Conservation (phyloP, 1,139 yeast species). For the Kodamaea fungicola region DNA sequence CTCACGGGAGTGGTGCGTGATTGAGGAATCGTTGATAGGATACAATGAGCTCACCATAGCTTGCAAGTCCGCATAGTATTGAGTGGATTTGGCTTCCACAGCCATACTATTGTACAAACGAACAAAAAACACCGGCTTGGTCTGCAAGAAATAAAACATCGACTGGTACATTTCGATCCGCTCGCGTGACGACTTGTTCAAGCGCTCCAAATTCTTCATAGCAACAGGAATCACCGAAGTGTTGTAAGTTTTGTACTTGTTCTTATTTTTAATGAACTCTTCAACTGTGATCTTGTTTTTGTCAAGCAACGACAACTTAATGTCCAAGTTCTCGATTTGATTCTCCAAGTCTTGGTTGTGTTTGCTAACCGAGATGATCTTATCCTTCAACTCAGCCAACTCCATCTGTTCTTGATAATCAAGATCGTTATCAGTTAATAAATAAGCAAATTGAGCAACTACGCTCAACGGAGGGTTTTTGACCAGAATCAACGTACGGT, state of each 20-base stretch:
- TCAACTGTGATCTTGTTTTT: conserved; percentile 79
- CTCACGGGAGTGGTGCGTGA: conserved; percentile 54
- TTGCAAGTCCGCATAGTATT: conserved; percentile 35
- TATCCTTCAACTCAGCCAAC: conserved; percentile 64
- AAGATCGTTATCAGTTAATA: conserved; percentile 69
- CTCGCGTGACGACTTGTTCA: conserved; percentile 36
- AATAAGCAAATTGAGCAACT: conserved; percentile 70
- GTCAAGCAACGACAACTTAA: conserved; percentile 72
- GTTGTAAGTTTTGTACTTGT: conserved; percentile 27
- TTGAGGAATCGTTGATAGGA: conserved; percentile 33
- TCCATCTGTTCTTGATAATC: conserved; percentile 78
- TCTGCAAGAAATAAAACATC: conserved; percentile 77
- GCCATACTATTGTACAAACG: conserved; percentile 33
- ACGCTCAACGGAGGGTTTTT: conserved; percentile 77
- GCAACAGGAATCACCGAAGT: conserved; percentile 15
- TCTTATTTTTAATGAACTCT: conserved; percentile 61
- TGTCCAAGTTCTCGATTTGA: conserved; percentile 75
- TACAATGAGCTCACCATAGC: conserved; percentile 48
- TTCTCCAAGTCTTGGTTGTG: conserved; percentile 67
- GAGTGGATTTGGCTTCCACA: conserved; percentile 18
- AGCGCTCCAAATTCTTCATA: conserved; percentile 25
- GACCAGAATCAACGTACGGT: conserved; percentile 63
- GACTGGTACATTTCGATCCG: conserved; percentile 68
- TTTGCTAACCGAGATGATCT: conserved; percentile 59
- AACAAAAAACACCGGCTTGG: conserved; percentile 74